Base-by-base conservation (phyloP, 768 basidiomycete species). In the Lactarius sp. region DNA sequence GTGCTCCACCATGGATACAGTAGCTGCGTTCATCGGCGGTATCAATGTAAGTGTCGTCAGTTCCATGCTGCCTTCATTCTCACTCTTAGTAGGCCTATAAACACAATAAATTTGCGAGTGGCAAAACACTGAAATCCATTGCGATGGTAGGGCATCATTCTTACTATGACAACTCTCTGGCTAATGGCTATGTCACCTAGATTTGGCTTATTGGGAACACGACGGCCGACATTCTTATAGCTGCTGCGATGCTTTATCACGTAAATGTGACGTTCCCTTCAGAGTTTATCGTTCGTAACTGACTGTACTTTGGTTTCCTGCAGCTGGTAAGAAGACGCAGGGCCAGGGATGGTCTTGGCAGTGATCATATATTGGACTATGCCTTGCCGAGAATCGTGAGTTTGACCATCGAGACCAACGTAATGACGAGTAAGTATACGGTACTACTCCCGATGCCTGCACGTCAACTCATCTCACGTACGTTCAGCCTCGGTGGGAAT, bases 331-430 rank as follows among this genome's bases (percentile, higher is more conserved):
- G 8, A 42, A 18, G 27, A 36, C 62, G 41, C 13, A 41, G 6
- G 10, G 44, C 20, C 2, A 12, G 10, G 27, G 68, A 60, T 14
- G 14, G 52, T 7, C 7, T 10, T 8, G 27, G 41, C 44, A 31
- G n/a, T 20, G 14, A n/a, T 18, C 44, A 67, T 33, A n/a, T 60
- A 20, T 46, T 72, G 2, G 14, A n/a, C 22, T 39, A 67, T 33
- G 22, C 61, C 18, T 46, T 72, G 2, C 22, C 54, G 4, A 62
- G 64, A 3, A 52, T 72, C 3, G 67, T 72, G 4, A 67, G 69
- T 8, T 20, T 72, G 51, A 69, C 68, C 10, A 41, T 72, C 22
- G 71, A 72, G 57, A 71, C 70, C 2, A 72, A 71, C 53, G 18
- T 62, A 2, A 60, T 71, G 64, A 27, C 68, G 56, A 42, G 67